A percentile compares a stretch with the other conserved stretches of the same genome.
Evolutionary conservation across 805 yeast genomes (phyloP).

Genomic region (Saturnispora gosingensis): DNA sequence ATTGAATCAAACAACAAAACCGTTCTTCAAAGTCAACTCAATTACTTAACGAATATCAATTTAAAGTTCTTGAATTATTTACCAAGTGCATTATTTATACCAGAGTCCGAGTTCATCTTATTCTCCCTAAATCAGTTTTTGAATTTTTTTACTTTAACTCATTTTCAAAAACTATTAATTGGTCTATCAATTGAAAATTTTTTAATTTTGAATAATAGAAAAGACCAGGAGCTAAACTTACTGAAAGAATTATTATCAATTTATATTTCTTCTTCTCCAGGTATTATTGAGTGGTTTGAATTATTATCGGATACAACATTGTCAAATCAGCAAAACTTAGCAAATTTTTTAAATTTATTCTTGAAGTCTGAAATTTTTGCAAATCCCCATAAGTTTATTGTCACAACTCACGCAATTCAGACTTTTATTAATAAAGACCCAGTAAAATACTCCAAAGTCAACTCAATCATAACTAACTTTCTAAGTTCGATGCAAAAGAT

Average conservation of each 20-base stretch:
- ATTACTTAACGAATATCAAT: constrained; percentile 16
- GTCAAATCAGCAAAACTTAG: constrained; percentile 11
- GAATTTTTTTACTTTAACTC: constrained; percentile 16
- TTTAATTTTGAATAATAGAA: constrained; percentile 5
- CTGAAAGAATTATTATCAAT: constrained; percentile 19
- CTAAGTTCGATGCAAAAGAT: constrained; percentile 20
- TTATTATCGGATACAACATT: constrained; percentile 12
- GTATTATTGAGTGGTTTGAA: constrained; percentile 22
- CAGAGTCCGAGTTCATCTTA: constrained; percentile 23
- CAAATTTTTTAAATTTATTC: constrained; percentile 18
- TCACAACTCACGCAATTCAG: constrained; percentile 14
- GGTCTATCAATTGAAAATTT: constrained; percentile 22
- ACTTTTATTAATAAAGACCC: constrained; percentile 2
- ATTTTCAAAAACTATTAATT: constrained; percentile 21
- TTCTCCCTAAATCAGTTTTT: constrained; percentile 28
- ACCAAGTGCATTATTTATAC: constrained; percentile 11
- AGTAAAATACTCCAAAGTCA: constrained; percentile 10
- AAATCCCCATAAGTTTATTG: constrained; percentile 24
- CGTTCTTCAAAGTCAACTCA: constrained; percentile 19
- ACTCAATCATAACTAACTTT: constrained; percentile 19
- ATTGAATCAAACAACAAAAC: constrained; percentile 14
- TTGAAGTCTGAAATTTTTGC: constrained; percentile 22
- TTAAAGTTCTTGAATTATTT: constrained; percentile 12
- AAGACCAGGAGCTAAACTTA: constrained; percentile 9
- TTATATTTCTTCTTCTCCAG: constrained; percentile 21